These are phyloP conservation scores for Dalbergia oliveri DNA, from an alignment of 306 rosid genomes.

Conservation along the genomic window DNA sequence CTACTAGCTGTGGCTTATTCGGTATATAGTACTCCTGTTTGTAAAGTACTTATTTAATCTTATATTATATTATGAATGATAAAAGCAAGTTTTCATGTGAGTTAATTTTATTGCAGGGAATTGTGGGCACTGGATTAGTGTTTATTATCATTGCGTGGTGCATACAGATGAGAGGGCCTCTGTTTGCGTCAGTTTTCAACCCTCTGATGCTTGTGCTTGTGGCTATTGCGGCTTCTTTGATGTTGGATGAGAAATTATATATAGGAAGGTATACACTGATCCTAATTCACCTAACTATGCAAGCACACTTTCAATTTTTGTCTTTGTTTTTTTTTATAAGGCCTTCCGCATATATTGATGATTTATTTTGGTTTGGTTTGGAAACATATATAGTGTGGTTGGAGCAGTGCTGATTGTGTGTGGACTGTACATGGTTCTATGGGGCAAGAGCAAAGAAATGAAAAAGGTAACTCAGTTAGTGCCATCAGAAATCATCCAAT, in stretches of 20 bases:
- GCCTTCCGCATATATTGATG: not conserved
- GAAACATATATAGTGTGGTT: slow-evolving; percentile 23
- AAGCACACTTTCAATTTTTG: not conserved
- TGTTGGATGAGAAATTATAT: slow-evolving; percentile 47
- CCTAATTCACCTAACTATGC: not conserved
- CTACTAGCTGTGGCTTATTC: slow-evolving; percentile 63
- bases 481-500: slow-evolving; percentile 40
- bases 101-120: slow-evolving; percentile 46
- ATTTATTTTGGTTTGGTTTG: slow-evolving; percentile 1
- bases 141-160: slow-evolving; percentile 49
- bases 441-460: slow-evolving; percentile 55
- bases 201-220: slow-evolving; percentile 53
- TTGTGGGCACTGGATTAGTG: slow-evolving; percentile 51
- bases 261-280: slow-evolving; percentile 48
- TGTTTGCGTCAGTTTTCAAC: slow-evolving; percentile 56
- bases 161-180: slow-evolving; percentile 53
- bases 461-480: slow-evolving; percentile 41
- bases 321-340: not conserved
- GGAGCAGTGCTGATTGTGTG: slow-evolving; percentile 51
- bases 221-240: slow-evolving; percentile 47
- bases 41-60: not conserved
- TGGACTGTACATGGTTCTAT: slow-evolving; percentile 56
- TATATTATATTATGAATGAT: no score
- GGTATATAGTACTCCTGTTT: slow-evolving; percentile 30
- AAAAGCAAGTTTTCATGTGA: no score